phyloP scores from a whole-genome alignment of 306 rosid species.

The Canavalia ensiformis region DNA sequence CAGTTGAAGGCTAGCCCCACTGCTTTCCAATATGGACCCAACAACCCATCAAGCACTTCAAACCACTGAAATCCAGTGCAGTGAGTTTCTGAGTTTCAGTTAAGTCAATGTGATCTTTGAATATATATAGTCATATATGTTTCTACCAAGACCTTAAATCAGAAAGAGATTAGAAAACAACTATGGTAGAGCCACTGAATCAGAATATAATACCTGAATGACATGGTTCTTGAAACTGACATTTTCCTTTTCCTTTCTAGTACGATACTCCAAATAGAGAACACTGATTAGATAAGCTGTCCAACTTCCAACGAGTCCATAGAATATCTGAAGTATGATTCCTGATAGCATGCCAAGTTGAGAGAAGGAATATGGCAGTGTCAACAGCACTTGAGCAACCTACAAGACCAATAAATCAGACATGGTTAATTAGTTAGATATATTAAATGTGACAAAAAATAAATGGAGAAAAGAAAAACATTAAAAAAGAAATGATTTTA shows the following conservation, averaged over 20 bases:
- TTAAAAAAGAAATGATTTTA: not conserved
- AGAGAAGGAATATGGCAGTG: constrained; percentile 98
- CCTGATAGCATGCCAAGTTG: constrained; percentile 95
- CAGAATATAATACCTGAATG: constrained; percentile 70
- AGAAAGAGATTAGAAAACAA: constrained; percentile 36
- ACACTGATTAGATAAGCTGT: constrained; percentile 96
- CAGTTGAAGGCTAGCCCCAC: constrained; percentile 94
- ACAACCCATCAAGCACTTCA: constrained; percentile 94
- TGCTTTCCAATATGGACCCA: constrained; percentile 97
- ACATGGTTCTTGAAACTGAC: constrained; percentile 94
- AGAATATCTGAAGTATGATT: constrained; percentile 78
- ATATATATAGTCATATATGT: not conserved
- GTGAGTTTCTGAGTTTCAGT: constrained; percentile 32
- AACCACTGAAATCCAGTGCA: constrained; percentile 81
- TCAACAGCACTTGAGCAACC: constrained; percentile 97
- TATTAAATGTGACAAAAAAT: too few species aligned
- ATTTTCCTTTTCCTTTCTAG: constrained; percentile 95
- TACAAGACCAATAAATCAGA: constrained; percentile 26
- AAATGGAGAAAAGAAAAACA: not conserved
- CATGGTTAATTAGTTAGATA: not conserved
- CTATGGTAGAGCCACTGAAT: not conserved
- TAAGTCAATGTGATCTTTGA: not conserved
- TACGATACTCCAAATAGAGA: constrained; percentile 81
- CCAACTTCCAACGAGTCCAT: constrained; percentile 96
- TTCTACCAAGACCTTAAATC: not conserved